Evolutionary conservation across 305 asterid genomes (phyloP), one percentile per base, ranked within the genome.

Genomic region (Plantago rigida): DNA sequence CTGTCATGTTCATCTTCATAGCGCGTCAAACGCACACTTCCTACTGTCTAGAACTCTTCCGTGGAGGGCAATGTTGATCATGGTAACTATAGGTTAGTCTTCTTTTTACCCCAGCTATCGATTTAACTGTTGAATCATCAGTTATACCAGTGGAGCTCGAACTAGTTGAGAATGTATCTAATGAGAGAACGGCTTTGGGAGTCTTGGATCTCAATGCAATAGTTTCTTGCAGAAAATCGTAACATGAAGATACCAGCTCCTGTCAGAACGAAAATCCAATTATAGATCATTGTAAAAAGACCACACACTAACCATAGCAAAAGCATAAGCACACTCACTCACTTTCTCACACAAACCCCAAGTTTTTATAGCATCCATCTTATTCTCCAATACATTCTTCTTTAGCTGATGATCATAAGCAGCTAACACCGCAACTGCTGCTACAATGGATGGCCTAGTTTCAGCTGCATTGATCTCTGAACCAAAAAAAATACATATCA

Each of bases 401-500:
- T 75, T 67, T 49, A 76, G 62, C 51, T 67, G 65, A 69, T 51
- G 22, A 72, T 73, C 82, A 48, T 31, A 66, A 8, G 84, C 75
- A 6, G 82, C 84, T 67, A 81, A 67, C 10, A 81, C 74, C 28
- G 87, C 82, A 0, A 82, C 87, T 2, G 82, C 87, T 5, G 87
- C 80, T 61, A 78, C 14, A 47, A 81, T 24, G 3, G 82, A 78
- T 13, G 84, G 80, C 48, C 66, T 80, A 59, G 46, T 60, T 56
- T 71, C 80, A 15, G 61, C 67, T 45, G 70, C 75, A 36, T 69
- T 72, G 8, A 76, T 53, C 65, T 64, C 87, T 81, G 80, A 69
- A 73, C 52, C 19, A 48, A 53, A 63, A 52, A 5, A 55, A 24
- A 3, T 3, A 57, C 11, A 41, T 9, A 41, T 41, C 13, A 41